These are phyloP conservation scores for Malania oleifera DNA, from an alignment of 164 flowering plant genomes.

Conservation along the genomic window DNA sequence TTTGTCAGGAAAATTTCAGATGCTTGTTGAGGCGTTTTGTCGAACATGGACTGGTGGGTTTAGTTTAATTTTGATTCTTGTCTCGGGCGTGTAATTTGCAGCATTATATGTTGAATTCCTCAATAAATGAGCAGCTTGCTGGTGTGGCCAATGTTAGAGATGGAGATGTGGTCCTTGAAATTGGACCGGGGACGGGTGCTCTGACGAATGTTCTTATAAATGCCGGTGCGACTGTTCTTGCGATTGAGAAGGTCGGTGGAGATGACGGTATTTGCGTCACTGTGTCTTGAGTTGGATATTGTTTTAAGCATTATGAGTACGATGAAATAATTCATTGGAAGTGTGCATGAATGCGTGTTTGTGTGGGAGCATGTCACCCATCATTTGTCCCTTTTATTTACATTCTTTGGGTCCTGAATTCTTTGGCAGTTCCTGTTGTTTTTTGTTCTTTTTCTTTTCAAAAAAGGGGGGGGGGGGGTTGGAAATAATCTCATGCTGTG, in stretches of 20 bases:
- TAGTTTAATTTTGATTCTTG: not conserved
- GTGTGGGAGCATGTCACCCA: too few species aligned
- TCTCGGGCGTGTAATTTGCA: slow-evolving; percentile 26
- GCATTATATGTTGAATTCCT: slow-evolving; percentile 90
- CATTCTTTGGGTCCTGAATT: too few species aligned
- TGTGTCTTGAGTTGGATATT: too few species aligned
- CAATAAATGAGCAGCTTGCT: slow-evolving; percentile 68
- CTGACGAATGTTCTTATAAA: slow-evolving; percentile 73
- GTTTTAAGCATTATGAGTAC: too few species aligned
- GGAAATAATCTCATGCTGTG: slow-evolving; percentile 10
- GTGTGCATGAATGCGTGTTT: too few species aligned
- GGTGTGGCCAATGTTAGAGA: slow-evolving; percentile 56
- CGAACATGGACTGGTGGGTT: slow-evolving; percentile 18
- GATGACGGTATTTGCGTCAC: not conserved
- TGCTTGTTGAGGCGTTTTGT: slow-evolving; percentile 22
- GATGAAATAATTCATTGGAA: too few species aligned
- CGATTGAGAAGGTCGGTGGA: slow-evolving; percentile 75
- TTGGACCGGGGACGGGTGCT: slow-evolving; percentile 98
- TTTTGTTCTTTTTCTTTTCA: too few species aligned
- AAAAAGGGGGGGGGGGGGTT: not conserved
- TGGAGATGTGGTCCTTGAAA: slow-evolving; percentile 82
- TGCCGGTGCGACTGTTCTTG: slow-evolving; percentile 81
- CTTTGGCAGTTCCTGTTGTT: too few species aligned
- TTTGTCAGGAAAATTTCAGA: not conserved
- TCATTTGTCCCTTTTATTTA: too few species aligned